Evolutionary conservation across 2,329 filamentous ascomycete genomes (phyloP).

Genomic region (Fusarium tjaetaba): DNA sequence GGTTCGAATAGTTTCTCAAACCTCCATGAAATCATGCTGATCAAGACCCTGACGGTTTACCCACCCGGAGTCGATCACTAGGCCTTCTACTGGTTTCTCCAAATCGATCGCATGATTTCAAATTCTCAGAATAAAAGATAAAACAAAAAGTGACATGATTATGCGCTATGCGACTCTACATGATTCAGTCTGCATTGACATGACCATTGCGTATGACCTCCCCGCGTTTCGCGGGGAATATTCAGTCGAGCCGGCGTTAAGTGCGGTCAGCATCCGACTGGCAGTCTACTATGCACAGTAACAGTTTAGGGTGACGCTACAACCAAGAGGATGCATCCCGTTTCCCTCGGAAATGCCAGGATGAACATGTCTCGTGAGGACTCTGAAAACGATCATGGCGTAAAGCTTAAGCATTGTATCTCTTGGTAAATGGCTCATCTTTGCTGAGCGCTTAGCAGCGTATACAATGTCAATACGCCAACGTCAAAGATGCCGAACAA

Average conservation of each 20-base stretch:
- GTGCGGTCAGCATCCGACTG: constrained; percentile 11
- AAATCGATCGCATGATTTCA: constrained; percentile 18
- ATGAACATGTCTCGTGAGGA: constrained; percentile 8
- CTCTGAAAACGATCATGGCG: background rate
- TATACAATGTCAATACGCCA: background rate
- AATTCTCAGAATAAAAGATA: background rate
- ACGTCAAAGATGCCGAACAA: background rate
- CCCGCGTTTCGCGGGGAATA: constrained; percentile 14
- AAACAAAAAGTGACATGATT: background rate
- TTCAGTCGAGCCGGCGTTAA: background rate
- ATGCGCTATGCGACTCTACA: background rate
- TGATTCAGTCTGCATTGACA: constrained; percentile 9
- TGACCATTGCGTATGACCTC: constrained; percentile 28
- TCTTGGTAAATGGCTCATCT: background rate
- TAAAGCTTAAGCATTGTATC: background rate
- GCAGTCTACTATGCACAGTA: background rate
- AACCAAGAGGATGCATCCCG: constrained; percentile 1
- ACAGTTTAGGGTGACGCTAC: background rate
- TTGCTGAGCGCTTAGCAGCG: background rate
- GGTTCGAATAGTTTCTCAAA: background rate
- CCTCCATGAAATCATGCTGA: constrained; percentile 19
- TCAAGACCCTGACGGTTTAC: constrained; percentile 1
- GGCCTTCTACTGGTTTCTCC: background rate
- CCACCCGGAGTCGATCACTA: background rate
- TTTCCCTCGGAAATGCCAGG: constrained; percentile 14